Conservation (phyloP, 768 basidiomycete species). For the Mycena rebaudengoi region DNA sequence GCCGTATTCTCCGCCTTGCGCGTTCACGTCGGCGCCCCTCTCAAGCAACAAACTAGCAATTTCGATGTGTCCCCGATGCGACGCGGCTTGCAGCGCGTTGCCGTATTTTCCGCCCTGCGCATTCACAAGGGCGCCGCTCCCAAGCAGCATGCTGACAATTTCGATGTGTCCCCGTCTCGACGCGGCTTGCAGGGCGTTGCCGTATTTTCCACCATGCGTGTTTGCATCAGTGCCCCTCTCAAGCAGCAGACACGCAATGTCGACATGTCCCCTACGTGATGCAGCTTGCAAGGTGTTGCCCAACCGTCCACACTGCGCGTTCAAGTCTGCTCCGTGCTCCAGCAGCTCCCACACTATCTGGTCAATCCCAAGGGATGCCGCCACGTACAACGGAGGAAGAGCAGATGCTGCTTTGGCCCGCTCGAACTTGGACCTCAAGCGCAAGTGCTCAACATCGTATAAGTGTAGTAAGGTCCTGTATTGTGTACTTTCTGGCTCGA, state of each 20-base stretch:
- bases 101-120: neutral
- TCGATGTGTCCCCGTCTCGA: no score
- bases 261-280: no score
- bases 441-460: neutral
- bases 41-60: conserved; percentile 6
- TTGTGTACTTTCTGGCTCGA: neutral
- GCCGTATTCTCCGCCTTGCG: conserved; percentile 11
- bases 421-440: neutral
- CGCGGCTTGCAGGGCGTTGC: no score
- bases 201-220: no score
- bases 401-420: no score
- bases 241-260: no score
- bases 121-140: neutral
- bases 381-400: neutral
- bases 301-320: no score
- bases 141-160: neutral
- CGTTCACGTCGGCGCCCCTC: conserved; percentile 20
- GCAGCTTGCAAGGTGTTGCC: no score
- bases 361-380: neutral
- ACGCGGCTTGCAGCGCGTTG: neutral
- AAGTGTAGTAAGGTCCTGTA: neutral
- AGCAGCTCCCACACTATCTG: neutral
- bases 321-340: no score
- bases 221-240: no score
- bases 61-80: neutral